These are phyloP conservation scores for Penicillium sp. DNA, from an alignment of 2,329 filamentous ascomycete species.

Conservation along the genomic window DNA sequence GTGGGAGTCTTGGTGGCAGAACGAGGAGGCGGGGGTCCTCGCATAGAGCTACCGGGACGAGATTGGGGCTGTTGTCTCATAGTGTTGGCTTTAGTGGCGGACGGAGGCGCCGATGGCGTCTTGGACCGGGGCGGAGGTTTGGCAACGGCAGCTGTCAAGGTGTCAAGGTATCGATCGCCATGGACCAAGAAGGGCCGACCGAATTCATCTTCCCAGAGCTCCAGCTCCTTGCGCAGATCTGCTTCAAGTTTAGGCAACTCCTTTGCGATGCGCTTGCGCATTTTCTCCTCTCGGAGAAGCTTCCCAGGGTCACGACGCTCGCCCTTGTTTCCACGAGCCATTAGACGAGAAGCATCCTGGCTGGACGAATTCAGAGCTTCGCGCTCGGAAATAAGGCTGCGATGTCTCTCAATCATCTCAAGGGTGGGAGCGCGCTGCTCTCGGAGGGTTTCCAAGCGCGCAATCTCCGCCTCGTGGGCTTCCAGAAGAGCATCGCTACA, in stretches of 20 bases:
- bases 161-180: conserved; percentile 83
- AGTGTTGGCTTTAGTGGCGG: conserved; percentile 24
- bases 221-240: conserved; percentile 75
- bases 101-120: conserved; percentile 38
- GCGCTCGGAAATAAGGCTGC: conserved; percentile 73
- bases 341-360: conserved; percentile 87
- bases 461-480: conserved; percentile 88
- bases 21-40: conserved; percentile 39
- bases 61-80: conserved; percentile 25
- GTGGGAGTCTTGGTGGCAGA: conserved; percentile 46
- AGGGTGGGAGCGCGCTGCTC: conserved; percentile 84
- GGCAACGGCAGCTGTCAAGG: conserved; percentile 60
- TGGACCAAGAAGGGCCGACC: conserved; percentile 89
- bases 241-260: conserved; percentile 86
- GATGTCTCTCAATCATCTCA: conserved; percentile 75
- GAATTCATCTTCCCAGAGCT: conserved; percentile 88
- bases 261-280: conserved; percentile 94
- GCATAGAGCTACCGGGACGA: conserved; percentile 34
- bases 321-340: conserved; percentile 85
- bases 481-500: conserved; percentile 93
- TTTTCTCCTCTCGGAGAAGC: conserved; percentile 91
- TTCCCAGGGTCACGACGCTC: conserved; percentile 93
- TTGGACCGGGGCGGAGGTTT: conserved; percentile 57
- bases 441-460: conserved; percentile 69
- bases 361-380: conserved; percentile 84